Evolutionary conservation across 2,329 filamentous ascomycete genomes (phyloP), one percentile per base, ranked within the genome.

Genomic region (Fusarium sp.): DNA sequence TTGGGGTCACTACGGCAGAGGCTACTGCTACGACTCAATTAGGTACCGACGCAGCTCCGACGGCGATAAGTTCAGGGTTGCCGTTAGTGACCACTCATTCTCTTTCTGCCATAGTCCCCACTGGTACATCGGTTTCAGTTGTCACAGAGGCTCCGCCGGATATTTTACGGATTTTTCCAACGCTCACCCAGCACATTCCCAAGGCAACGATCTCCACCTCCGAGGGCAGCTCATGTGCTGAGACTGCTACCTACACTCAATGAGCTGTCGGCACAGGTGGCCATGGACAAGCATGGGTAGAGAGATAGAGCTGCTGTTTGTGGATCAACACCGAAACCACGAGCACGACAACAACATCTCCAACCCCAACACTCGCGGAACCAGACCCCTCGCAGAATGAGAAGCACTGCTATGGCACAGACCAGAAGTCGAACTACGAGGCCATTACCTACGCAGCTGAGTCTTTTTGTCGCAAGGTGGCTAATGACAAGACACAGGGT

Each of bases 381-480:
- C 67, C 68, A 2, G 58, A 69, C 7, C 53, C 54, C 1, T n/a
- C 38, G 0, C n/a, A 64, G n/a, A 74, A 74, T 19, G 23, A 44
- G 32, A 66, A 64, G 32, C 44, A 58, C 54, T 74, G 67, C 59
- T 72, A 74, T 37, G 28, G 64, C 21, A 47, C 32, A 19, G 63
- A 71, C 8, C 64, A 71, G 18, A 71, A 52, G 40, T 25, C 67
- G 4, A 44, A 42, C 44, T 59, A 69, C 13, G 64, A 37, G 3
- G 25, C 43, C 12, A 71, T 73, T 21, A 54, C 53, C 1, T 30
- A 9, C 3, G 70, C 67, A 9, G 72, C 67, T 2, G 33, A 74
- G 23, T 74, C 72, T 0, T 75, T 75, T 52, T 75, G 72, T 38
- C 44, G 46, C 5, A 47, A 72, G 21, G 40, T 74, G 0, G 40